Evolutionary conservation across 1,284 basidiomycete species (phyloP).

Genomic region (Boletus austroedulis): DNA sequence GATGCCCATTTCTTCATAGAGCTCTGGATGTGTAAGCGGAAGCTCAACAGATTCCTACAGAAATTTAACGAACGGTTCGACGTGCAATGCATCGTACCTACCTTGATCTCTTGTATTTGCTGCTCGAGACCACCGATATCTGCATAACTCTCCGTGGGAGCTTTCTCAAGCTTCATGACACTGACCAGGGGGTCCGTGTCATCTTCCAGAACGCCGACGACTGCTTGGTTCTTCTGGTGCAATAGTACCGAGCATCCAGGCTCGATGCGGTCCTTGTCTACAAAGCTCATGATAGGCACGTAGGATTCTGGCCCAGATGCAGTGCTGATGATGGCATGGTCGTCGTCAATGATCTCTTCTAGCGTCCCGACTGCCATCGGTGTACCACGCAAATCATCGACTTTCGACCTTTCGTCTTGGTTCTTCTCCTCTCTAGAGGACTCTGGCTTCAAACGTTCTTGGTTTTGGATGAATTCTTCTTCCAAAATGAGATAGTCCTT

Average conservation of each 20-base stretch:
- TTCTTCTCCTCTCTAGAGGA: slow-evolving; percentile 89
- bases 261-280: slow-evolving; percentile 98
- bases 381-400: slow-evolving; percentile 92
- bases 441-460: slow-evolving; percentile 85
- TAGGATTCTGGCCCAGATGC: slow-evolving; percentile 97
- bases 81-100: slow-evolving; percentile 22
- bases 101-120: slow-evolving; percentile 99
- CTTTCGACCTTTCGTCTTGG: slow-evolving; percentile 89
- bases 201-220: slow-evolving; percentile 95
- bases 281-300: slow-evolving; percentile 97
- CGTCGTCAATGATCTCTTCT: slow-evolving; percentile 99
- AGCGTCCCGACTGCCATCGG: slow-evolving; percentile 98
- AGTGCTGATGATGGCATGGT: slow-evolving; percentile 97
- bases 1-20: slow-evolving; percentile 99
- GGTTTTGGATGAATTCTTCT: slow-evolving; percentile 97
- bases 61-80: not conserved
- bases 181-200: slow-evolving; percentile 98
- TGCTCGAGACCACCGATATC: slow-evolving; percentile 96
- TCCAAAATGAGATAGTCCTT: slow-evolving; percentile 98
- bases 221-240: slow-evolving; percentile 94
- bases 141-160: slow-evolving; percentile 97
- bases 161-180: slow-evolving; percentile 99
- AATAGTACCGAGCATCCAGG: slow-evolving; percentile 94
- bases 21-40: slow-evolving; percentile 95
- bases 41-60: slow-evolving; percentile 95